Percentiles rank a stretch among this genome's conserved stretches.
phyloP scores from a whole-genome alignment of 305 asterid species.

The Fraxinus velutina region DNA sequence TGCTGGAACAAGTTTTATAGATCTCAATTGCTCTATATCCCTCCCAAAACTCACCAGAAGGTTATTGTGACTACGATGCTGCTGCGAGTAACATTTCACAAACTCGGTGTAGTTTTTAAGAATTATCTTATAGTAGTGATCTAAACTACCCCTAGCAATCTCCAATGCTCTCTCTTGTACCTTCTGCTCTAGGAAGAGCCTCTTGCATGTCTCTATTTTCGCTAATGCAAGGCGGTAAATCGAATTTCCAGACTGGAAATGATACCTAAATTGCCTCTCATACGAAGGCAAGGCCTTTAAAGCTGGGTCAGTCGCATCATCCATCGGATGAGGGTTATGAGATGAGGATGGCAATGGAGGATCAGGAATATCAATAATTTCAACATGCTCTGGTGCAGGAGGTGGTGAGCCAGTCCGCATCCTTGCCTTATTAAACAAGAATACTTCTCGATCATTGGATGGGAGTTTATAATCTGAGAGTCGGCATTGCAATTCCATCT shows the following conservation, averaged over 20 bases:
- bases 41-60: slow-evolving; percentile 63
- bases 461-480: slow-evolving; percentile 80
- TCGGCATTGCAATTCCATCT: slow-evolving; percentile 59
- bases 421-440: slow-evolving; percentile 72
- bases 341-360: slow-evolving; percentile 58
- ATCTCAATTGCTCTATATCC: slow-evolving; percentile 74
- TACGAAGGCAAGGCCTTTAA: slow-evolving; percentile 80
- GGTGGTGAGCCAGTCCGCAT: slow-evolving; percentile 69
- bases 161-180: slow-evolving; percentile 90
- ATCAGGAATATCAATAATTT: slow-evolving; percentile 55
- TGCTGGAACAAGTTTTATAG: slow-evolving; percentile 59
- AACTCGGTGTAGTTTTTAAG: slow-evolving; percentile 70
- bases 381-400: slow-evolving; percentile 62
- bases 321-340: slow-evolving; percentile 60
- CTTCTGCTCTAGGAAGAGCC: slow-evolving; percentile 68
- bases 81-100: slow-evolving; percentile 67
- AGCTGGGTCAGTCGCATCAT: slow-evolving; percentile 89
- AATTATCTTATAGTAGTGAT: slow-evolving; percentile 73
- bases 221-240: slow-evolving; percentile 60
- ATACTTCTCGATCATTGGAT: slow-evolving; percentile 63
- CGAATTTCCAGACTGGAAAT: slow-evolving; percentile 72
- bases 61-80: slow-evolving; percentile 60
- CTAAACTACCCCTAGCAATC: slow-evolving; percentile 79
- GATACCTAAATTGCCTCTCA: slow-evolving; percentile 85
- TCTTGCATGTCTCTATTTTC: slow-evolving; percentile 55